Conservation (phyloP, 2,329 filamentous ascomycete genomes). For the Aureobasidium mangrovei region DNA sequence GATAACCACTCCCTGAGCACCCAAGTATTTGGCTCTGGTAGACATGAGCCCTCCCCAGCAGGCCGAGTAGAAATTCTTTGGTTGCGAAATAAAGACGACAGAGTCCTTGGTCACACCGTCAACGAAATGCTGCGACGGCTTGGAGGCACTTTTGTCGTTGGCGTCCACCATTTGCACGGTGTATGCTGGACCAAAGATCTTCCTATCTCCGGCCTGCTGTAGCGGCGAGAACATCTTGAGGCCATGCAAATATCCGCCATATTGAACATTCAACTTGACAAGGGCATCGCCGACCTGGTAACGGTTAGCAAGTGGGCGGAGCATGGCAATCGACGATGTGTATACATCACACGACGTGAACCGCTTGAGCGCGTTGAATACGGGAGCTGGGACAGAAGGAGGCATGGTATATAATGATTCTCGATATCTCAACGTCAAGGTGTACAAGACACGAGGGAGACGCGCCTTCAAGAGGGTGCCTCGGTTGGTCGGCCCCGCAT, state of each 20-base stretch:
- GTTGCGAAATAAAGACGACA: slow-evolving; percentile 32
- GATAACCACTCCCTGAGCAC: slow-evolving; percentile 31
- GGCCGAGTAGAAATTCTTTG: slow-evolving; percentile 26
- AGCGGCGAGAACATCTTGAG: slow-evolving; percentile 24
- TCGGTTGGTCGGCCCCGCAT: too few relatives aligned
- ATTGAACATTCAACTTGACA: slow-evolving; percentile 26
- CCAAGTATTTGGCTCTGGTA: slow-evolving; percentile 27
- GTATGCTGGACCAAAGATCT: slow-evolving; percentile 10
- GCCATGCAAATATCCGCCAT: slow-evolving; percentile 30
- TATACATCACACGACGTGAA: slow-evolving; percentile 13
- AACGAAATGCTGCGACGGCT: slow-evolving; percentile 28
- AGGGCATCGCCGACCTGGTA: slow-evolving; percentile 30
- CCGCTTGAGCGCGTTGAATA: slow-evolving; percentile 10
- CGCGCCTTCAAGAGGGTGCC: too few relatives aligned
- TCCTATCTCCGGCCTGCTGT: slow-evolving; percentile 1
- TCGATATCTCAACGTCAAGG: too few relatives aligned
- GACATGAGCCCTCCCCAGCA: slow-evolving; percentile 35
- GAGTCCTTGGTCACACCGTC: slow-evolving; percentile 28
- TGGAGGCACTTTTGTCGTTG: slow-evolving; percentile 26
- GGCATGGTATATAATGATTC: background rate
- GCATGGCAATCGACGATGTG: background rate
- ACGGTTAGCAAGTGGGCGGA: background rate
- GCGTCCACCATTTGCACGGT: slow-evolving; percentile 24
- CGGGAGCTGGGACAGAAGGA: background rate
- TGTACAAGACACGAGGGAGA: too few relatives aligned